A percentile compares a stretch with the other conserved stretches of the same genome.
These are phyloP conservation scores for Ganoderma sinense DNA, from an alignment of 1,284 basidiomycete genomes.

Conservation along the genomic window DNA sequence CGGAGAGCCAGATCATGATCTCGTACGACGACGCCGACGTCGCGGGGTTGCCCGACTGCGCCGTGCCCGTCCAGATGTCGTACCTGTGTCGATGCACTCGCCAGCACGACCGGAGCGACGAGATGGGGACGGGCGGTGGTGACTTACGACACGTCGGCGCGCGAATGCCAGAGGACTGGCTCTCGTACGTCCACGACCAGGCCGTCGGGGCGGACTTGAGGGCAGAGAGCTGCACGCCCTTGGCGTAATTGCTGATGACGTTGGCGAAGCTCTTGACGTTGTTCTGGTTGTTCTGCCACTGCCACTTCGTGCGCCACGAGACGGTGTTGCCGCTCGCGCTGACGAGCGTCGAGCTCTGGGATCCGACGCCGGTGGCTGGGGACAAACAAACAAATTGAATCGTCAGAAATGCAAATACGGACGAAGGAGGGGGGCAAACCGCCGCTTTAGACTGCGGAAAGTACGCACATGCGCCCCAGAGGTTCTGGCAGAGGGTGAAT, in stretches of 20 bases:
- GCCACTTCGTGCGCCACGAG: constrained; percentile 63
- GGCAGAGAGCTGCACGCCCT: constrained; percentile 55
- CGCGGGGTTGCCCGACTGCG: constrained; percentile 53
- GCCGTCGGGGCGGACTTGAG: constrained; percentile 54
- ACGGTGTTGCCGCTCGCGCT: constrained; percentile 49
- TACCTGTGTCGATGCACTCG: constrained; percentile 44
- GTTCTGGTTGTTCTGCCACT: constrained; percentile 61
- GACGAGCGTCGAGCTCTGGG: constrained; percentile 57
- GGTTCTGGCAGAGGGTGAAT: too few relatives aligned
- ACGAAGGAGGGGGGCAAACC: too few relatives aligned
- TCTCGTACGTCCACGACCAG: constrained; percentile 59
- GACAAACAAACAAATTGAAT: not conserved
- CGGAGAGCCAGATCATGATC: constrained; percentile 71
- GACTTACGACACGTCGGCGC: constrained; percentile 64
- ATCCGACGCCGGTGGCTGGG: constrained; percentile 54
- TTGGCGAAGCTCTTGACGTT: constrained; percentile 65
- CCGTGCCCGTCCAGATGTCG: constrained; percentile 61
- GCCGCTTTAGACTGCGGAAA: too few relatives aligned
- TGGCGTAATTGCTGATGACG: constrained; percentile 50
- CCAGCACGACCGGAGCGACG: too few relatives aligned
- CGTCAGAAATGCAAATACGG: too few relatives aligned
- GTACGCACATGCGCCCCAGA: not conserved
- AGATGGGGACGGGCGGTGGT: not conserved
- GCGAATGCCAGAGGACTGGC: constrained; percentile 52
- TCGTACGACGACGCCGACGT: constrained; percentile 59